Base-by-base conservation (phyloP, 2,329 filamentous ascomycete genomes). In the Huntiella omanensis region DNA sequence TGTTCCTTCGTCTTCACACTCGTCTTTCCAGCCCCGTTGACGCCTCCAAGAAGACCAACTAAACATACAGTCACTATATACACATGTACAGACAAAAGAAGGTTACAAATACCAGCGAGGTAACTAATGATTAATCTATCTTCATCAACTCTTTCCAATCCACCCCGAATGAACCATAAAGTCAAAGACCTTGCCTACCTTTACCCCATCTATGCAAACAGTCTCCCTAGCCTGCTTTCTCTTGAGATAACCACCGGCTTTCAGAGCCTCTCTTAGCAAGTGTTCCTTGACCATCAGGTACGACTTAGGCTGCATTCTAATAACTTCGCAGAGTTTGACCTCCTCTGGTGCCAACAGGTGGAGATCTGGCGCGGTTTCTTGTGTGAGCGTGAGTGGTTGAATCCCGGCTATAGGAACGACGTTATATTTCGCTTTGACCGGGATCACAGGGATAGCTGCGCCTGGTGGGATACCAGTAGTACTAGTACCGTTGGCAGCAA, bases 211-310 rank as follows among this genome's bases (percentile, higher is more conserved):
- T 45, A 96, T 72, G 58, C 77, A 63, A 57, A 82, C 87, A 19
- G 96, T 79, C 57, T 92, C 83, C 58, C 80, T 83, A 2, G 86
- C 86, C 54, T 88, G 80, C 64, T 95, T 96, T 71, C 91, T 94
- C 68, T 94, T 96, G 5, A 98, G 64, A 10, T 71, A 74, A 1
- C 91, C 91, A 49, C 91, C 88, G 49, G 79, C 78, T 63, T 88
- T 91, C 59, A 94, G 74, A 0, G 88, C 84, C 59, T 96, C 88
- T 55, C 84, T 83, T 45, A 96, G 63, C n/a, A 96, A 69, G 51
- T 83, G 78, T 59, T 95, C 86, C 62, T 98, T 98, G 62, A 96
- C 85, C 57, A 85, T 85, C 4, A 95, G 63, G 60, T 95, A 98
- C 1, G 91, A 84, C 64, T 98, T 98, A 1, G 91, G 91, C 60